phyloP scores from a whole-genome alignment of 805 yeast genomes.

The Hanseniaspora valbyensis region DNA sequence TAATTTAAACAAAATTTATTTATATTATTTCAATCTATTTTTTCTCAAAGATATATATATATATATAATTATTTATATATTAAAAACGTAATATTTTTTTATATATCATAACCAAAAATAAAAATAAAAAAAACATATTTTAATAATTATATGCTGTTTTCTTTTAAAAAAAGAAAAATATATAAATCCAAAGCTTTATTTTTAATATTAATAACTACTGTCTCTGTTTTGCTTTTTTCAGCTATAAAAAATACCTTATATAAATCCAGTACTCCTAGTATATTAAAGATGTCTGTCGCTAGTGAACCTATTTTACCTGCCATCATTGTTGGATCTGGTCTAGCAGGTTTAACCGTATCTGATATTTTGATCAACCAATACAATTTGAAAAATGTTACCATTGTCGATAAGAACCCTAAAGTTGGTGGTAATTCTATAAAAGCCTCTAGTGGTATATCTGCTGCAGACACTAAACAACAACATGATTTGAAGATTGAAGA shows the following conservation, averaged over 20 bases:
- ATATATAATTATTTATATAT: too few species aligned
- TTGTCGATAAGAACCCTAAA: conserved; percentile 39
- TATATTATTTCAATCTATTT: too few species aligned
- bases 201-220: not conserved
- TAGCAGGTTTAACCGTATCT: conserved; percentile 44
- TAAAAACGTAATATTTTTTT: too few species aligned
- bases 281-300: not conserved
- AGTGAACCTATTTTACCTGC: conserved; percentile 25
- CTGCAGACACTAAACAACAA: conserved; percentile 60
- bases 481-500: conserved; percentile 17
- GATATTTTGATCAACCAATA: conserved; percentile 30
- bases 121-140: too few species aligned
- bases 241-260: not conserved
- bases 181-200: not conserved
- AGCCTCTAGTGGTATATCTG: conserved; percentile 58
- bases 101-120: too few species aligned
- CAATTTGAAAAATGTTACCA: conserved; percentile 32
- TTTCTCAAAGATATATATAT: too few species aligned
- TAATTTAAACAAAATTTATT: too few species aligned
- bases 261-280: not conserved
- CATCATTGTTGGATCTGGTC: conserved; percentile 45
- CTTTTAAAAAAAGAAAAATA: not conserved
- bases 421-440: conserved; percentile 52
- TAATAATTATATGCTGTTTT: not conserved
- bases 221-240: not conserved